Base-by-base conservation (phyloP, 108 stramenopile genomes). In the Discostella stelligeroides region DNA sequence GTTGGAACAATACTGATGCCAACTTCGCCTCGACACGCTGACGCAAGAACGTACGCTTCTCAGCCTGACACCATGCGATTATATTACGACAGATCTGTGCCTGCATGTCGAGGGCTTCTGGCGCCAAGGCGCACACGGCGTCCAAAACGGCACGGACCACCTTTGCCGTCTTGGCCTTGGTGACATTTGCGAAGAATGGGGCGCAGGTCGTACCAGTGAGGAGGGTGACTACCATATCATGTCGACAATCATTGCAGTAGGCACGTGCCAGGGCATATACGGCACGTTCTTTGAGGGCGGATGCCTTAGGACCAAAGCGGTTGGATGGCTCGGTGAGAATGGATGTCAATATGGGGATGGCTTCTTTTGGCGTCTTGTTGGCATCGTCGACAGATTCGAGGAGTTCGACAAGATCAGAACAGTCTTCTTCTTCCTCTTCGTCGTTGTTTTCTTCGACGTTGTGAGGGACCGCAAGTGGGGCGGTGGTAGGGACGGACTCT, bases 121-220 rank as follows among this genome's bases (percentile, higher is more conserved):
- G 97, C 10, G 89, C 87, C 56, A 95, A 82, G 48, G 70, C 63
- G 60, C 92, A 92, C 14, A 98, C 97, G 63, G 96, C 88, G 51
- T 99, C 98, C 20, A 99, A 79, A n/a, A 99, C 87, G 53, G 87
- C 85, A n/a, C 94, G 86, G 14, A 95, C 97, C 13, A 99, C 95
- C 86, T 99, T 98, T 72, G 99, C 99, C 30, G 92, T 94, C 72
- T 97, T 97, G 42, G 99, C 98, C 86, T 98, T 98, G 72, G 97
- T 97, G 50, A 98, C 79, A 40, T 79, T 75, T 9, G 61, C 76
- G 69, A 99, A 98, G 68, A 98, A 97, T 4, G 92, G 56, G 18
- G 81, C 48, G 57, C 82, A 84, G 0, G 79, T 84, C 8, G 58
- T 47, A 21, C 84, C 80, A 11, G 85, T 85, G 47, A 99, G 84